Conservation (phyloP, 2,329 filamentous ascomycete species). For the Amylocarpus encephaloides region DNA sequence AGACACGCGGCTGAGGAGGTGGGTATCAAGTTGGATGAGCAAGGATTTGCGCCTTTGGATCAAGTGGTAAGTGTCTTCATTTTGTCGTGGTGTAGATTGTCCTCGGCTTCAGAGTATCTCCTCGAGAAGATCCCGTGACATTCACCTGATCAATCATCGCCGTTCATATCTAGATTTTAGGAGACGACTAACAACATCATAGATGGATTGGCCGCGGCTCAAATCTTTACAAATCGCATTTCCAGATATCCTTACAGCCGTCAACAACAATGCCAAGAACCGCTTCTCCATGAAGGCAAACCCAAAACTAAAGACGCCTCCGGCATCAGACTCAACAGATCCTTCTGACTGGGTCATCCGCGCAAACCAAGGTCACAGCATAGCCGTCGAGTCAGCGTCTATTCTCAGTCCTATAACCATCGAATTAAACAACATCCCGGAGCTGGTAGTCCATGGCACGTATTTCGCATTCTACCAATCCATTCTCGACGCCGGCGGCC, state of each 20-base stretch:
- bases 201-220: conserved; percentile 40
- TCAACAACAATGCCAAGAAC: conserved; percentile 78
- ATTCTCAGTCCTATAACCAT: conserved; percentile 64
- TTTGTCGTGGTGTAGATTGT: conserved; percentile 1
- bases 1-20: conserved; percentile 39
- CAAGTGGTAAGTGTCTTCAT: conserved; percentile 46
- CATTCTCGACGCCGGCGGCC: conserved; percentile 70
- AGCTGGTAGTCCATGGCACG: conserved; percentile 76
- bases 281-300: conserved; percentile 72
- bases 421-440: conserved; percentile 51
- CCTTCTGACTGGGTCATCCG: conserved; percentile 76
- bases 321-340: conserved; percentile 34
- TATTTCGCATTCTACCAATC: conserved; percentile 72
- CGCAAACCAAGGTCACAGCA: conserved; percentile 90
- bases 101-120: not conserved
- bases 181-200: not conserved
- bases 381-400: conserved; percentile 64
- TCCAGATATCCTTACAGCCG: conserved; percentile 62
- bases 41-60: conserved; percentile 54
- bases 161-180: conserved; percentile 2
- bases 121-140: conserved; percentile 4
- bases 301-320: conserved; percentile 21
- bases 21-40: conserved; percentile 50
- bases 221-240: conserved; percentile 68
- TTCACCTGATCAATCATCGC: not conserved